Evolutionary conservation across 768 basidiomycete genomes (phyloP), one percentile per base, ranked within the genome.

Genomic region (Leccinum arenicola): DNA sequence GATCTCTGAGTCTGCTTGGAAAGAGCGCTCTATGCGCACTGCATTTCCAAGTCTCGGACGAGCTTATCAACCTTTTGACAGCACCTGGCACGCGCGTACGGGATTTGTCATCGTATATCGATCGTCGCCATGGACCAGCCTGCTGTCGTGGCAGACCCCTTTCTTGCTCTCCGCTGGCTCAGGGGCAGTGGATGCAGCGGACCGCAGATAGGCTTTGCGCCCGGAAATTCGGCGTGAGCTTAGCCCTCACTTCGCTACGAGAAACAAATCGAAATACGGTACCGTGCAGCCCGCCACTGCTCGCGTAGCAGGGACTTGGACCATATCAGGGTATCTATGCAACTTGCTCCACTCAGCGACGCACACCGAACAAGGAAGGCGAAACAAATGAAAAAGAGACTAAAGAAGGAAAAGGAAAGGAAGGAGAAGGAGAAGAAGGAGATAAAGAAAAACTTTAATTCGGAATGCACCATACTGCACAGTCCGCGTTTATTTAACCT

Each of bases 181-280:
- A 40, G 45, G 23, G 61, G 54, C 29, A 50, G 59, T 27, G 33
- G 49, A 61, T 40, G 15, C 57, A n/a, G 43, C 57, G 36, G 43
- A 59, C 52, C 38, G 55, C 52, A 45, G 57, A 54, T 54, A 45
- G 14, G 25, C 23, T 38, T 38, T 23, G 25, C 36, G 47, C 19
- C 57, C 51, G 57, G 19, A 17, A 14, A 9, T 38, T 43, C 60
- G 62, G 62, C 15, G 3, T 62, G 67, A 68, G 68, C 31, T 33
- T 59, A 8, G 51, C 60, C 31, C 68, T 56, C 68, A 67, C 57
- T 57, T 62, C 61, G 67, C 68, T 63, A 68, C n/a, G 33, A 33
- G 33, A 33, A 33, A 12, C n/a, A 40, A 43, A 43, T 43, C 40
- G 43, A 45, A 45, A 45, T 45, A 45, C 43, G 38, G 40, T 43